Evolutionary conservation across 2,329 filamentous ascomycete genomes (phyloP).

Genomic region (Drechmeria coniospora): DNA sequence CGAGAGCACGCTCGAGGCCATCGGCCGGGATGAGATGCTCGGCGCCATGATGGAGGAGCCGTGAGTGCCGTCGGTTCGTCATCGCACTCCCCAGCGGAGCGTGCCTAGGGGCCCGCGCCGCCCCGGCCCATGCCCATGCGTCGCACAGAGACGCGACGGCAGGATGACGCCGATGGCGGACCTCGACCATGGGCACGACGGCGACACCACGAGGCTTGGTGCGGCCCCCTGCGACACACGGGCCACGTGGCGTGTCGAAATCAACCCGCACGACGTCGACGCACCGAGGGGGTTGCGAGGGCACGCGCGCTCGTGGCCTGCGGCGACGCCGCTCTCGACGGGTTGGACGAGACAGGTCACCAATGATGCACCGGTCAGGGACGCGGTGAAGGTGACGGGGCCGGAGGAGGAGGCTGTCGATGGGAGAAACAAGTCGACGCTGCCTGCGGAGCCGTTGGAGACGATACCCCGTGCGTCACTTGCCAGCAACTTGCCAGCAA

Average conservation of each 20-base stretch:
- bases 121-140: conserved; percentile 22
- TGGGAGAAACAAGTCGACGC: conserved; percentile 13
- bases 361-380: conserved; percentile 28
- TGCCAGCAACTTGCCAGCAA: not conserved
- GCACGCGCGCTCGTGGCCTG: conserved; percentile 23
- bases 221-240: too few species aligned
- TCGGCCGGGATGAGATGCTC: conserved; percentile 16
- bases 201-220: too few species aligned
- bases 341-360: conserved; percentile 22
- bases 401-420: conserved; percentile 15
- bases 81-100: too few species aligned
- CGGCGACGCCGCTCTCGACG: conserved; percentile 18
- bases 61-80: too few species aligned
- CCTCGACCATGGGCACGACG: conserved; percentile 21
- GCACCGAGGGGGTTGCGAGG: too few species aligned
- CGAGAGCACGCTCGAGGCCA: conserved; percentile 25
- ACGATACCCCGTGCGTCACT: conserved; percentile 12
- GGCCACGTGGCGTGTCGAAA: too few species aligned
- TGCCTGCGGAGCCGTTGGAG: conserved; percentile 21
- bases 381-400: conserved; percentile 23
- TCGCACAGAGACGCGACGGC: conserved; percentile 20
- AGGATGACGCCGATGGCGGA: conserved; percentile 22
- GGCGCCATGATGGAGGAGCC: conserved; percentile 1
- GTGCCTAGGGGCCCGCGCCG: too few species aligned
- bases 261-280: too few species aligned